Evolutionary conservation across 306 rosid genomes (phyloP).

Genomic region (Dalbergia cochinchinensis): DNA sequence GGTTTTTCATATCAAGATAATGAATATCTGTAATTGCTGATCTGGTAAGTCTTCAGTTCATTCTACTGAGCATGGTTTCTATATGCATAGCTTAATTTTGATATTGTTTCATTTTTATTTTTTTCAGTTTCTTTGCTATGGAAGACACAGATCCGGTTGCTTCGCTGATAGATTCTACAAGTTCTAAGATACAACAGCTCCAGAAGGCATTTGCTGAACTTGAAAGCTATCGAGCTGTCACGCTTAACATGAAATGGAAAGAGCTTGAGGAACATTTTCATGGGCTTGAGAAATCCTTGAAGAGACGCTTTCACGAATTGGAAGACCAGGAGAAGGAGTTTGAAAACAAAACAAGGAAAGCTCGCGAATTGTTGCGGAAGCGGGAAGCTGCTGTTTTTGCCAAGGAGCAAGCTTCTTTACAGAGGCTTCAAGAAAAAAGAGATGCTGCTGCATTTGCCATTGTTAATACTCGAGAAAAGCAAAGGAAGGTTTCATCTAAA

Average conservation of each 20-base stretch:
- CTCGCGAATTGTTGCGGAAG: slow-evolving; percentile 76
- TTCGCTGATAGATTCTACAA: slow-evolving; percentile 79
- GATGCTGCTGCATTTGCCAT: slow-evolving; percentile 83
- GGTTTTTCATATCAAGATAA: not conserved
- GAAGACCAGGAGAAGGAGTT: slow-evolving; percentile 97
- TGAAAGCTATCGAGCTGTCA: slow-evolving; percentile 88
- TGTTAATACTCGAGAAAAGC: slow-evolving; percentile 79
- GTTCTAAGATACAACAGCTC: slow-evolving; percentile 94
- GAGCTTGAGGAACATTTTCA: slow-evolving; percentile 96
- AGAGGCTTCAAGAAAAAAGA: slow-evolving; percentile 85
- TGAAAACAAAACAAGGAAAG: slow-evolving; percentile 70
- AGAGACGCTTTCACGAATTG: slow-evolving; percentile 96
- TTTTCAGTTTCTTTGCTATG: slow-evolving; percentile 74
- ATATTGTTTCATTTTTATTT: slow-evolving; percentile 34
- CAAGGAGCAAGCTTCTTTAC: slow-evolving; percentile 80
- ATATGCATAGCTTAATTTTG: not conserved
- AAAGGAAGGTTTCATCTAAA: slow-evolving; percentile 68
- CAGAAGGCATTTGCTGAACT: slow-evolving; percentile 99
- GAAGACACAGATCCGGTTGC: slow-evolving; percentile 80
- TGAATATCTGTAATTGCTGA: not conserved
- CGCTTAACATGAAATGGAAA: slow-evolving; percentile 95
- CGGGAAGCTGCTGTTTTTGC: slow-evolving; percentile 76
- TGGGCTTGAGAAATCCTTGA: slow-evolving; percentile 96
- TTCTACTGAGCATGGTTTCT: not conserved
- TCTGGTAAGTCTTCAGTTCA: not conserved